Evolutionary conservation across 2,329 filamentous ascomycete genomes (phyloP), one percentile per base, ranked within the genome.

Genomic region (Triangularia verruculosa): DNA sequence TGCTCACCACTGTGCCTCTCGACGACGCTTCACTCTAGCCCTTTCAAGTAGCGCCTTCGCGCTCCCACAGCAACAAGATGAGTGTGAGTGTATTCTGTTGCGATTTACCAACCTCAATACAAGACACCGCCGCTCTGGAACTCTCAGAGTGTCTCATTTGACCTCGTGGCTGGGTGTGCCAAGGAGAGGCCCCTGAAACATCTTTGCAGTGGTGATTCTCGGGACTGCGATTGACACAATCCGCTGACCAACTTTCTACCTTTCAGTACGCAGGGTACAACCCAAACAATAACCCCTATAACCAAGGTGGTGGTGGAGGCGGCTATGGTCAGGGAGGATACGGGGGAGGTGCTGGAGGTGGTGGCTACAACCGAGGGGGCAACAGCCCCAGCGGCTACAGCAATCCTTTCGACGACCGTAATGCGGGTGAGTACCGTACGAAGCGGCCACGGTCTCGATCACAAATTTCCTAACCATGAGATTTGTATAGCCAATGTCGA

Each of bases 391-490:
- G 67, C 75, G 80, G 70, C 4, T 67, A 68, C 57, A 55, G 59
- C 65, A 87, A 88, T 76, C 85, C 86, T 61, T 88, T 84, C 71
- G 85, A 86, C 71, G 78, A 88, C 72, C 78, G 82, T 73, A 79
- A 79, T 65, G 76, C 74, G 34, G 69, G 57, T 69, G 69, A 57
- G 73, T 60, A 57, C 20, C 20, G 22, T n/a, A n/a, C n/a, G n/a
- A n/a, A 9, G n/a, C 54, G 32, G 25, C 61, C 61, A 22, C 39
- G 32, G n/a, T 25, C 34, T 62, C 13, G 59, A 56, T 58, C 4
- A 17, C n/a, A 17, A n/a, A 4, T 17, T 2, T n/a, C 55, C 63
- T 68, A 60, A 66, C 54, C 20, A 9, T 24, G 11, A 56, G 9
- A n/a, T 8, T 12, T 24, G 20, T 24, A 22, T 59, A 39, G 65